Base-by-base conservation (phyloP, 306 rosid genomes). In the Medicago truncatula region DNA sequence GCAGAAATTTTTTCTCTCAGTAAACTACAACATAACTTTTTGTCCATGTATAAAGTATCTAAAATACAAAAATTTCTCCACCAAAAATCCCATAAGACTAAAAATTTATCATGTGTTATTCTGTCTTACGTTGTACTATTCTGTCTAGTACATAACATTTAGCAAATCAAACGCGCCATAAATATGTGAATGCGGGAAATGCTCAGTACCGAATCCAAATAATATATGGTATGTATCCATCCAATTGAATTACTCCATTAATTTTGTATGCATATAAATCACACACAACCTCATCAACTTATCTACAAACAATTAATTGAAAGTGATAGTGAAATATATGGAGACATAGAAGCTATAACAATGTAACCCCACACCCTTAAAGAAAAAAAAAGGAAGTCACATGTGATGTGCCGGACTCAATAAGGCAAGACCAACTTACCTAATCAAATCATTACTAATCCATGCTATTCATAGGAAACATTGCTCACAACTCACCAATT, bases 351-450 rank as follows among this genome's bases (percentile, higher is more conserved):
- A 52, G 72, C 69, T 39, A 36, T 54, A 80, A 52, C 62, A 44
- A 76, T n/a, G 62, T 5, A 69, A 62, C 85, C 85, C 83, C 69
- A 81, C 87, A 81, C 36, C 13, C 46, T 31, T 23, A 64, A 63
- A 67, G 58, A 21, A 59, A 79, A 70, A 52, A 57, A 57, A 77
- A 41, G 1, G 7, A 58, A 18, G 64, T 67, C 74, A 67, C 88
- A 85, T 84, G 89, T 83, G 83, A 52, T 50, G 14, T 83, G 86
- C 77, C 52, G 67, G 73, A 78, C 69, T 76, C 72, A 50, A 73
- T 25, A 18, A 76, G 66, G 88, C 86, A 84, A 28, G 44, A 63
- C 74, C 83, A 76, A 80, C 83, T 36, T 66, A 82, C 83, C 74
- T 41, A 78, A 83, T 79, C 34, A 82, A 74, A 83, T 73, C 84